Base-by-base conservation (phyloP, 2,329 filamentous ascomycete species). In the Aspergillus ochraceus region DNA sequence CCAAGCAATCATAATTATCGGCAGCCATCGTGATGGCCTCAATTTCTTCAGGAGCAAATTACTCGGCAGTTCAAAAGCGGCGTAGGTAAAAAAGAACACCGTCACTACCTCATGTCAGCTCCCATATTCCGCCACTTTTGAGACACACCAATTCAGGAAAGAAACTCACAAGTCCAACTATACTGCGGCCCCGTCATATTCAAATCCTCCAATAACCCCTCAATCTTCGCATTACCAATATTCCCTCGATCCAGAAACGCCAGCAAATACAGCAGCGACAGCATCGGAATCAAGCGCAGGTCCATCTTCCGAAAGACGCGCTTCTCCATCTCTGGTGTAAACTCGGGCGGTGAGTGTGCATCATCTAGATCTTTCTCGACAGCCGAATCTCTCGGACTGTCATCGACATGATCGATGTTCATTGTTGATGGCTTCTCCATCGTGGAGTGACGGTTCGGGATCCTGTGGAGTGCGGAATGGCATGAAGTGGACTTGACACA, bases 1-100 rank as follows among this genome's bases (percentile, higher is more conserved):
- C 81, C 79, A 83, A 2, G 68, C 68, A 12, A 77, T 55, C 67
- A 73, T 72, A n/a, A 64, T 49, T 12, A 72, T 64, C 4, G 70
- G 68, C 29, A 77, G 54, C 68, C 69, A 64, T 24, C 72, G 61
- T 2, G 71, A 74, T 2, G 72, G 69, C 8, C 66, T 60, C 17
- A 73, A 52, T 52, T 65, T 69, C 55, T 70, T 71, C 24, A 71
- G 17, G 0, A 71, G 49, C 46, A 69, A 50, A 36, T 71, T 71
- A 47, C 63, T 68, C 2, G 67, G 60, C 2, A 68, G 61, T 52
- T 71, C 69, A 17, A 66, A 63, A 3, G 62, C 66, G 2, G 58
- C 56, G 30, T 68, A 68, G 17, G 66, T 62, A 57, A 68, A 62
- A 62, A 72, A 72, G 58, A 72, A 72, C 3, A 72, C 69, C 6